A percentile compares a stretch with the other conserved stretches of the same genome.
These are phyloP conservation scores for Corylus americana DNA, from an alignment of 306 rosid genomes.

Conservation along the genomic window DNA sequence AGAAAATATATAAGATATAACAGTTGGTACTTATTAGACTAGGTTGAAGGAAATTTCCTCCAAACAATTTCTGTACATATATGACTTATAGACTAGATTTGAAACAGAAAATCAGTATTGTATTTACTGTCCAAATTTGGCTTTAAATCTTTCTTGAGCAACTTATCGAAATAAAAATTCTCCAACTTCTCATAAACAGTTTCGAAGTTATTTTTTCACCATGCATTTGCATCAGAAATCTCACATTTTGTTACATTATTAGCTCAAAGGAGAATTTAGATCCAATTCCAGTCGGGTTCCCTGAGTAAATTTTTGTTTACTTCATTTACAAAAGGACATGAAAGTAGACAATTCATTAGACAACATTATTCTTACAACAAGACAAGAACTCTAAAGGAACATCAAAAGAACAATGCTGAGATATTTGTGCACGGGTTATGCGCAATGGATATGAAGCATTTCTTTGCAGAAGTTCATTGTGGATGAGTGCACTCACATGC, in stretches of 20 bases:
- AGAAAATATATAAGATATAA: no score
- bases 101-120: background rate
- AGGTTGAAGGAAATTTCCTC: no score
- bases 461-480: background rate
- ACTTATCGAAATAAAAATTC: background rate
- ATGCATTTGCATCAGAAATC: no score
- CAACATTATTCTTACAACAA: background rate
- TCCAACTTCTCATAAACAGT: background rate
- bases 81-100: no score
- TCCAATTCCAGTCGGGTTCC: background rate
- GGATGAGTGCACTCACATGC: slow-evolving; percentile 23
- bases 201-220: no score
- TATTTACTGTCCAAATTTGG: background rate
- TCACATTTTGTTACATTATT: background rate
- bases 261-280: background rate
- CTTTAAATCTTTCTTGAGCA: background rate
- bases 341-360: background rate
- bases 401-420: slow-evolving; percentile 3
- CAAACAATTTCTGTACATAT: no score
- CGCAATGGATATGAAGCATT: slow-evolving; percentile 2
- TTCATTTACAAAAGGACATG: background rate
- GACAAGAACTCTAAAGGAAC: slow-evolving; percentile 10
- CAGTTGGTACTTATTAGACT: no score
- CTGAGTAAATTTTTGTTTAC: background rate
- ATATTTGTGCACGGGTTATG: background rate